Evolutionary conservation across 23 red algal genomes (phyloP).

Genomic region (Gracilaria gracilis): DNA sequence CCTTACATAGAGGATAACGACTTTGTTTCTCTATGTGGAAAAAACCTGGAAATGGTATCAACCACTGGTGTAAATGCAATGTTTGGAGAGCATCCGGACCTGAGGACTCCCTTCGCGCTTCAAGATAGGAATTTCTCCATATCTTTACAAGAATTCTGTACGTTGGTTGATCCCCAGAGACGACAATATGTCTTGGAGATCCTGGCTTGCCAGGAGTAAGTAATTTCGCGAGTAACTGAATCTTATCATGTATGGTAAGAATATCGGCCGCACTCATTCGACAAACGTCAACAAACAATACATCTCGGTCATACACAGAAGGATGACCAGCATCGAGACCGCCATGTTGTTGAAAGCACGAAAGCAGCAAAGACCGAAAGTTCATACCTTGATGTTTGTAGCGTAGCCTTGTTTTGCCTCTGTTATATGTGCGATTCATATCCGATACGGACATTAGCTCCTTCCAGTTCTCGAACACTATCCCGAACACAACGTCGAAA

Average conservation of each 20-base stretch:
- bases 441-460: too few relatives aligned
- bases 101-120: background rate
- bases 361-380: constrained; percentile 9
- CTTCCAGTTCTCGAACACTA: background rate
- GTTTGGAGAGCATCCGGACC: background rate
- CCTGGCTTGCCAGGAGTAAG: background rate
- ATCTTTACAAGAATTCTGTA: constrained; percentile 27
- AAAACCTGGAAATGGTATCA: constrained; percentile 31
- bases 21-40: constrained; percentile 20
- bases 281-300: constrained; percentile 8
- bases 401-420: background rate
- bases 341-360: constrained; percentile 10
- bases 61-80: background rate
- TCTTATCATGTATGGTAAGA: constrained; percentile 12
- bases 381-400: constrained; percentile 24
- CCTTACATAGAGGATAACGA: constrained; percentile 22
- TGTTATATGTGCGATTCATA: background rate
- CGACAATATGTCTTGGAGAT: background rate
- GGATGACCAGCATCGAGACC: background rate
- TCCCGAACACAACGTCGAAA: background rate
- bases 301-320: background rate
- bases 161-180: background rate
- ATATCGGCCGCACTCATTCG: constrained; percentile 29
- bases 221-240: background rate
- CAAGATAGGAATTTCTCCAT: constrained; percentile 5